A percentile compares a stretch with the other conserved stretches of the same genome.
phyloP scores from a whole-genome alignment of 2,329 filamentous ascomycete genomes.

The Botrytis porri region DNA sequence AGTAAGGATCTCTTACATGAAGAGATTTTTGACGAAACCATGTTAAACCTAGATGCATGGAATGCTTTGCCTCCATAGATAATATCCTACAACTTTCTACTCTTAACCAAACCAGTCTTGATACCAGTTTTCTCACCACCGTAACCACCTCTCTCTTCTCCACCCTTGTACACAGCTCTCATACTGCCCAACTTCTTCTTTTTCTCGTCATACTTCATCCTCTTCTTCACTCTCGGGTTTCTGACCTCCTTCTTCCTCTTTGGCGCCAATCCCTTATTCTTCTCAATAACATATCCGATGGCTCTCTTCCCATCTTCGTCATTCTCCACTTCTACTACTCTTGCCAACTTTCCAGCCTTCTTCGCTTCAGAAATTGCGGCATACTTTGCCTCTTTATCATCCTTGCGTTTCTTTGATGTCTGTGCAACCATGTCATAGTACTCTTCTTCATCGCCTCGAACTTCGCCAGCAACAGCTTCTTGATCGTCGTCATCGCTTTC shows the following conservation, averaged over 20 bases:
- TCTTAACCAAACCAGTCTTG: slow-evolving; percentile 90
- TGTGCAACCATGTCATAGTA: slow-evolving; percentile 90
- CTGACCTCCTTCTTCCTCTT: slow-evolving; percentile 90
- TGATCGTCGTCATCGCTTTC: slow-evolving; percentile 45
- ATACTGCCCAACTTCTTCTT: slow-evolving; percentile 94
- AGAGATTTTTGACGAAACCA: background rate
- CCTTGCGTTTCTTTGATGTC: slow-evolving; percentile 65
- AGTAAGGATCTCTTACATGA: background rate
- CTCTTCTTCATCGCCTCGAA: slow-evolving; percentile 54
- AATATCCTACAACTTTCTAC: slow-evolving; percentile 64
- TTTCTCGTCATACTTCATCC: slow-evolving; percentile 92
- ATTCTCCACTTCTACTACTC: slow-evolving; percentile 65
- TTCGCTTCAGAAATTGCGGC: slow-evolving; percentile 58
- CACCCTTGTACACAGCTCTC: slow-evolving; percentile 81
- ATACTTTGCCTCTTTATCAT: slow-evolving; percentile 62
- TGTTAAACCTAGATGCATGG: background rate
- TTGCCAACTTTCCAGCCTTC: slow-evolving; percentile 59
- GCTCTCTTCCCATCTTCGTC: slow-evolving; percentile 82
- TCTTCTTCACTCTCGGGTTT: slow-evolving; percentile 97
- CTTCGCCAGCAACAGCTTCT: slow-evolving; percentile 44
- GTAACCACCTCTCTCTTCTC: slow-evolving; percentile 81
- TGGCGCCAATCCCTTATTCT: slow-evolving; percentile 93
- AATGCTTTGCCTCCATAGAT: background rate
- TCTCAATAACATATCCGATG: slow-evolving; percentile 90
- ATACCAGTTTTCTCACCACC: slow-evolving; percentile 92